Conservation (phyloP, 208 protist genomes). For the Trypanosoma caninum region DNA sequence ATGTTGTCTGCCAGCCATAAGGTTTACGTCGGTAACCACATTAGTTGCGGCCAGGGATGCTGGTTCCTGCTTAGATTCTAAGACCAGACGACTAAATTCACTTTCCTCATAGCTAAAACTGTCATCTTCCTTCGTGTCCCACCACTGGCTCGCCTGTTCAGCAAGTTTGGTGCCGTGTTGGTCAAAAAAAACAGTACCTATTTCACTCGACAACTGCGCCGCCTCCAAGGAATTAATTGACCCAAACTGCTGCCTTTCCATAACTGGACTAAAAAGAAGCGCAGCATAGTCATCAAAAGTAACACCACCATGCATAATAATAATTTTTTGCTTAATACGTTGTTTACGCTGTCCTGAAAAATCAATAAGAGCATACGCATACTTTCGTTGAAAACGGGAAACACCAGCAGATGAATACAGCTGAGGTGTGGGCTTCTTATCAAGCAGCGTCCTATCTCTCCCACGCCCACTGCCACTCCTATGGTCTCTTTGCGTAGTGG, state of each 20-base stretch:
- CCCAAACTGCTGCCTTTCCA: not conserved
- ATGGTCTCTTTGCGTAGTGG: not conserved
- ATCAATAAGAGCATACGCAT: constrained; percentile 51
- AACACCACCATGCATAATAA: constrained; percentile 81
- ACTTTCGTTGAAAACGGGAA: constrained; percentile 78
- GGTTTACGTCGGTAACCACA: not conserved
- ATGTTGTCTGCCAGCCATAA: constrained; percentile 12
- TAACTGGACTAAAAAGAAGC: constrained; percentile 63
- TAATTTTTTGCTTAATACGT: constrained; percentile 15
- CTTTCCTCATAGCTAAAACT: no score
- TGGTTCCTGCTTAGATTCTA: not conserved
- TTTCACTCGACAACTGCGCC: constrained; percentile 7
- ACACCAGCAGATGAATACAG: constrained; percentile 54
- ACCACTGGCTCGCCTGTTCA: not conserved
- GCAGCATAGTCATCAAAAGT: constrained; percentile 62
- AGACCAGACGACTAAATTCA: constrained; percentile 5
- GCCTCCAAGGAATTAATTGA: not conserved
- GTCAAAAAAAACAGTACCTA: not conserved
- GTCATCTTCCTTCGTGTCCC: constrained; percentile 2
- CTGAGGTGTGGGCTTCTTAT: constrained; percentile 11
- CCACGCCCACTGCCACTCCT: not conserved
- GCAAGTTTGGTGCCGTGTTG: not conserved
- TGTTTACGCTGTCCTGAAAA: constrained; percentile 14
- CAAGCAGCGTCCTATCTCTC: not conserved
- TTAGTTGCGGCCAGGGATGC: no score